phyloP scores from a whole-genome alignment of 2,329 filamentous ascomycete genomes.

The Salinomyces thailandicus region DNA sequence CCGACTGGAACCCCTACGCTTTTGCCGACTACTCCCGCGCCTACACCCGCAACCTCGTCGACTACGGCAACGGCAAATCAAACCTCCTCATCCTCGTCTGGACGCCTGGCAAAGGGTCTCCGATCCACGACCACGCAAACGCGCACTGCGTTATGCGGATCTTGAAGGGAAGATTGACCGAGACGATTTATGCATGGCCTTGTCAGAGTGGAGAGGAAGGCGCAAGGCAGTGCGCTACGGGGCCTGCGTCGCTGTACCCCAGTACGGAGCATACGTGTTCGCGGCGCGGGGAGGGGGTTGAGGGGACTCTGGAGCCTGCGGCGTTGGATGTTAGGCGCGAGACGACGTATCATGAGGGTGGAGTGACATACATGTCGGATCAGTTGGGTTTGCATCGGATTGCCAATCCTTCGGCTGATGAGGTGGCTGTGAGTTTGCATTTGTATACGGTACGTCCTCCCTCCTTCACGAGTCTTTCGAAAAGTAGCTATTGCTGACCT shows the following conservation, averaged over 20 bases:
- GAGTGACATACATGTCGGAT: constrained; percentile 86
- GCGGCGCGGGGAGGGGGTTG: neutral
- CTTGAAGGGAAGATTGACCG: constrained; percentile 64
- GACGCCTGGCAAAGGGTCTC: constrained; percentile 71
- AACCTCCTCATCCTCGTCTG: constrained; percentile 78
- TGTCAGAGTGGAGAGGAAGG: constrained; percentile 28
- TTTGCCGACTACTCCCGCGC: constrained; percentile 57
- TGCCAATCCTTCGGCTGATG: constrained; percentile 56
- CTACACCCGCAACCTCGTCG: constrained; percentile 83
- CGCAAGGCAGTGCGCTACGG: constrained; percentile 11
- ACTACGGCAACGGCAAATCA: constrained; percentile 75
- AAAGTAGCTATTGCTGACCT: constrained; percentile 2
- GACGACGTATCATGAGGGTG: constrained; percentile 56
- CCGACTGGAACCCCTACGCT: constrained; percentile 66
- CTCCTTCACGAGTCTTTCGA: neutral
- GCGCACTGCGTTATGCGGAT: constrained; percentile 91
- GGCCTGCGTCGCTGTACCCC: constrained; percentile 17
- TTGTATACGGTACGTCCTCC: constrained; percentile 36
- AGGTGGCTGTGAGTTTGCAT: constrained; percentile 77
- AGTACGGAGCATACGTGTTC: constrained; percentile 23
- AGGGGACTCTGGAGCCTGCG: constrained; percentile 11
- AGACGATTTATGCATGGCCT: constrained; percentile 73
- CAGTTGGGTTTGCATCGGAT: constrained; percentile 76
- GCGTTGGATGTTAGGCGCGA: constrained; percentile 55
- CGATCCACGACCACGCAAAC: constrained; percentile 70